Conservation (phyloP, 2,329 filamentous ascomycete species). For the Clonostachys rosea region DNA sequence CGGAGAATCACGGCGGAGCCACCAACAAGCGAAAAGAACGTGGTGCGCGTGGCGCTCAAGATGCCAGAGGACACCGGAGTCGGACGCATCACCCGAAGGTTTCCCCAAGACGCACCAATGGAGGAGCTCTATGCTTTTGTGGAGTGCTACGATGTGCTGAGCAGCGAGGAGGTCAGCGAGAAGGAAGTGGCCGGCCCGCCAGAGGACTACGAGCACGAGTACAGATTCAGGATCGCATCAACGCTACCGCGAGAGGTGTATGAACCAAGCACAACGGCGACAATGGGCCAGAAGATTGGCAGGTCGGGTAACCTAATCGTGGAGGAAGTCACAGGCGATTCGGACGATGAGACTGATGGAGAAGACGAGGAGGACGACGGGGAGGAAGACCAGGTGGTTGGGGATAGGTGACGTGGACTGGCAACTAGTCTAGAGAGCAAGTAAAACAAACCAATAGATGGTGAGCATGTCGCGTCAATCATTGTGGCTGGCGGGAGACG, state of each 20-base stretch:
- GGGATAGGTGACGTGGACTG: too few relatives aligned
- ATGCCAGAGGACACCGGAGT: constrained; percentile 56
- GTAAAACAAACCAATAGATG: too few relatives aligned
- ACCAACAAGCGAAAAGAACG: constrained; percentile 52
- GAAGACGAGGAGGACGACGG: constrained; percentile 13
- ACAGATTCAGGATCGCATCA: constrained; percentile 79
- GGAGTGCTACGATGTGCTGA: constrained; percentile 63
- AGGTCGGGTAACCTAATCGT: constrained; percentile 86
- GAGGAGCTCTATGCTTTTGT: constrained; percentile 96
- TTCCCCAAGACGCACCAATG: constrained; percentile 62
- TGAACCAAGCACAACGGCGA: constrained; percentile 60
- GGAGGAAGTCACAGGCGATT: constrained; percentile 44
- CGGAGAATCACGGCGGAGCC: constrained; percentile 66
- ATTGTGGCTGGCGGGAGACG: too few relatives aligned
- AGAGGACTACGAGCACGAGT: constrained; percentile 71
- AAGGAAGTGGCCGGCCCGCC: constrained; percentile 45
- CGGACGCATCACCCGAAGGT: constrained; percentile 73
- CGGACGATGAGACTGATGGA: constrained; percentile 23
- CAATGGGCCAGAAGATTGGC: constrained; percentile 70
- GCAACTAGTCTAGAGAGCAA: too few relatives aligned
- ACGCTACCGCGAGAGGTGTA: constrained; percentile 82
- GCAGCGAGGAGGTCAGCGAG: constrained; percentile 12
- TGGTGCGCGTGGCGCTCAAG: constrained; percentile 67
- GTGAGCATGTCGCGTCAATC: too few relatives aligned
- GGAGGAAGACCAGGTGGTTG: neutral